Base-by-base conservation (phyloP, 2,329 filamentous ascomycete genomes). In the Venturia asperata region DNA sequence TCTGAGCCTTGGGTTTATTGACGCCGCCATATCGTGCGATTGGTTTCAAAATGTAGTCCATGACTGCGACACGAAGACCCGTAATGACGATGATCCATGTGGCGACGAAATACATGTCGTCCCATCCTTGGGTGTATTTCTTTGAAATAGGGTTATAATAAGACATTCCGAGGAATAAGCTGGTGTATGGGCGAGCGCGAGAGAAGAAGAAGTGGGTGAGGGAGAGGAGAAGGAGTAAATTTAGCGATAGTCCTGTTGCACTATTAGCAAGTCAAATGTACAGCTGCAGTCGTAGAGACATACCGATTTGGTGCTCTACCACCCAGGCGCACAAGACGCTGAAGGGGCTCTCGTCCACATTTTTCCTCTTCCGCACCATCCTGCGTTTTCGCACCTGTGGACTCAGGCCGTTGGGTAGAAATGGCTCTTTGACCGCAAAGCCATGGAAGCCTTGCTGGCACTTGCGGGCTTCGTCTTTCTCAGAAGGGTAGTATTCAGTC, bases 31-130 rank as follows among this genome's bases (percentile, higher is more conserved):
- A 78, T 68, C 85, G 86, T 55, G 89, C 92, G 65, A 95, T 77
- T 7, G 93, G 94, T 24, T 86, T 85, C 63, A 97, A 82, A 15
- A 95, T 72, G 78, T 96, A 94, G 74, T 97, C 92, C 85, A 97
- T 95, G 65, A 85, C 81, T 63, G 85, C 86, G 47, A 91, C 92
- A 66, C 94, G 88, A 63, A 97, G 81, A 27, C 90, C 92, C 2
- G 91, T 97, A 74, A 97, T 92, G 65, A 92, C 83, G 65, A 96
- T 82, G 70, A 96, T 85, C 80, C 88, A 93, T 73, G 89, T 88
- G 13, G 84, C 74, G 60, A 97, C 87, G 72, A 92, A 85, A 74
- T 88, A 89, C 68, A 85, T 79, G 77, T 99, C 94, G 72, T 95
- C 87, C 74, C 82, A 83, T 67, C 94, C 93, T 69, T 88, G 84